Conservation (phyloP, 352 stramenopile species). For the Pythium brachiatum region DNA sequence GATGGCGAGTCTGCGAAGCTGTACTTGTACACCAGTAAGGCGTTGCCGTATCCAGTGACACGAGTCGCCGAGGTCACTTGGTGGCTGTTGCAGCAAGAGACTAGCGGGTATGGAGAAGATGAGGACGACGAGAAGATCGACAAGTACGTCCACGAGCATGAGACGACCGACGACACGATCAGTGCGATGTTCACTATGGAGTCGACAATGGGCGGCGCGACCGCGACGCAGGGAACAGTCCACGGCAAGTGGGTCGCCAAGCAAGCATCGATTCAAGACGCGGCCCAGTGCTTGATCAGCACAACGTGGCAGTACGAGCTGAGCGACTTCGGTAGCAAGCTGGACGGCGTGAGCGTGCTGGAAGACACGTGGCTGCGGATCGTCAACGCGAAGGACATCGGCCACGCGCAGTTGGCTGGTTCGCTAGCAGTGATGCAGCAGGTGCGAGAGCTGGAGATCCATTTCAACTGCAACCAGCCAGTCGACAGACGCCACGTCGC, state of each 20-base stretch:
- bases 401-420: conserved; percentile 11
- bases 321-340: conserved; percentile 1
- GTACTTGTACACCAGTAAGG: too few species aligned
- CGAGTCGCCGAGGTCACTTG: too few species aligned
- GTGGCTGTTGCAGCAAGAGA: too few species aligned
- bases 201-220: too few species aligned
- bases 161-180: too few species aligned
- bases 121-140: too few species aligned
- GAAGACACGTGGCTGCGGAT: conserved; percentile 16
- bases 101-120: too few species aligned
- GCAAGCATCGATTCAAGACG: neutral
- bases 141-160: too few species aligned
- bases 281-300: neutral
- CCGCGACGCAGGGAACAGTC: neutral
- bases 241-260: conserved; percentile 11
- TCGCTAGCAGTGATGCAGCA: conserved; percentile 19
- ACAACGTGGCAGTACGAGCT: neutral
- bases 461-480: neutral
- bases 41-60: too few species aligned
- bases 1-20: too few species aligned
- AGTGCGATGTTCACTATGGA: too few species aligned
- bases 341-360: neutral
- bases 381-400: neutral
- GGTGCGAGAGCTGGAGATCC: neutral
- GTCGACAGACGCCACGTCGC: neutral